Evolutionary conservation across 176 grass and related monocot species (phyloP), one percentile per base, ranked within the genome.

Genomic region (Puya raimondii): DNA sequence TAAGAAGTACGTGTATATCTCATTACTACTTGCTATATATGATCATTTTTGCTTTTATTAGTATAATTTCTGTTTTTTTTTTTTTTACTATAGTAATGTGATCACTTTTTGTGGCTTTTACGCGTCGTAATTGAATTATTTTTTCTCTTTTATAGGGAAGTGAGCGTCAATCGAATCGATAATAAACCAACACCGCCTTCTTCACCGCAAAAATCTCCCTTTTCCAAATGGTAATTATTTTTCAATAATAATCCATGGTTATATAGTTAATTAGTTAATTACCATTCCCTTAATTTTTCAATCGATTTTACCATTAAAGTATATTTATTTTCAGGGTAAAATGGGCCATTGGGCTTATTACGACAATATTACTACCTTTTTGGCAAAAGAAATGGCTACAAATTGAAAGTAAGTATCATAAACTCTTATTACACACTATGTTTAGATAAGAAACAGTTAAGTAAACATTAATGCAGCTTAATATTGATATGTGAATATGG

Each of bases 351-450:
- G 85, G 88, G 29, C 88, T 83, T 2, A 2, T 80, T 20, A 63
- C 78, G 1, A 82, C 88, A 9, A 22, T 72, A 0, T 3, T 85
- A 10, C 10, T 85, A 1, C 91, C 91, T 1, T 78, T 91, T 14
- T 1, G 82, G 63, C 81, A 86, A 14, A 82, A 78, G 10, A 78
- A 77, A 80, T 88, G 83, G 91, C 53, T 88, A 15, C 83, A 71
- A 77, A 82, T 96, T 59, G 69, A 65, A 74, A 80, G 91, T 86
- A 79, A 47, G 58, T 17, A 70, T 61, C 48, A 42, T 16, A 16
- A 23, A 48, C 47, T 61, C 4, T 70, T 26, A 26, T 26, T 26
- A 26, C 25, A 26, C 25, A 20, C 48, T 22, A 20, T 16, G 16
- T 33, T 6, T 23, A 9, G 51, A 54, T 53, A 49, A 10, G 11